Evolutionary conservation across 345 rosid species (phyloP), one percentile per base, ranked within the genome.

Genomic region (Salix dunnii): DNA sequence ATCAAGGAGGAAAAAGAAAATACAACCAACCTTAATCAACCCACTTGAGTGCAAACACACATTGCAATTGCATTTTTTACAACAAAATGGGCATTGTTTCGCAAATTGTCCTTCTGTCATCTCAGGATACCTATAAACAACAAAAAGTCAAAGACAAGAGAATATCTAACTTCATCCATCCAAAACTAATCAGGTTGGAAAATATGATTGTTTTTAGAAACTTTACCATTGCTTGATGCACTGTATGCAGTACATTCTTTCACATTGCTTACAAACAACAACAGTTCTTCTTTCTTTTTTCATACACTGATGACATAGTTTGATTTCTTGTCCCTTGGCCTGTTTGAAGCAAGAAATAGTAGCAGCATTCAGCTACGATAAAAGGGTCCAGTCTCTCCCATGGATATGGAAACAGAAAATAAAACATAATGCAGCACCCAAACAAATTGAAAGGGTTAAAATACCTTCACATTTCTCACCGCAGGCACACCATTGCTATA

Each of bases 281-380:
- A 87, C 88, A 33, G 58, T 71, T 82, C 76, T 83, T 74, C 86
- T 90, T 73, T 81, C 90, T 21, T 30, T 62, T 74, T 86, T 90
- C 91, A 82, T 75, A 83, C 99, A 95, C 73, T 95, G 99, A 75
- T 95, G 99, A 69, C 97, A 94, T 72, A 67, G 76, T 23, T 74
- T 76, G 35, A 77, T 77, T 17, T 9, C 35, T 58, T 80, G 79
- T 51, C 43, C 58, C 77, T 65, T 81, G 8, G 68, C 87, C 90
- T 86, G 86, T 77, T 77, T 42, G 66, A 74, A 74, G 78, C 36
- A 83, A 72, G 77, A 68, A 46, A 58, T 35, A 75, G 17, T 68
- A 75, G 28, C 68, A 53, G 25, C 63, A 49, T 28, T 62, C 36
- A 66, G 27, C 40, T 69, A 30, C 51, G 73, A 30, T 25, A 61